Evolutionary conservation across 1,139 yeast species (phyloP).

Genomic region (Hansenula anomala): DNA sequence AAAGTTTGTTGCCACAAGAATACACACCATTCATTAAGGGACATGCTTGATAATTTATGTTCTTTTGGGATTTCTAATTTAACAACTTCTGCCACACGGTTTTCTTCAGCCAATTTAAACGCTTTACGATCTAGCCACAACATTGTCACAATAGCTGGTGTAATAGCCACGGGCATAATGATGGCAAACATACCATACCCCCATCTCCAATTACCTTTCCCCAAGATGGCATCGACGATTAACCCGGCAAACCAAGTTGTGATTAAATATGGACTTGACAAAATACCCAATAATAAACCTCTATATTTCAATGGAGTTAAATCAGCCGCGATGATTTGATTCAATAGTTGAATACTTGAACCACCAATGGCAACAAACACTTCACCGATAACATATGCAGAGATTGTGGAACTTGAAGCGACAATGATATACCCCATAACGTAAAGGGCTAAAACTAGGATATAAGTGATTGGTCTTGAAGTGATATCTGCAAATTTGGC

Average conservation of each 20-base stretch:
- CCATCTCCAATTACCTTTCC: slow-evolving; percentile 34
- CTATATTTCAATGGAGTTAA: slow-evolving; percentile 32
- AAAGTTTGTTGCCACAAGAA: slow-evolving; percentile 13
- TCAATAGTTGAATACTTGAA: slow-evolving; percentile 25
- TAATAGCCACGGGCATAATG: slow-evolving; percentile 28
- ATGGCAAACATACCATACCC: slow-evolving; percentile 37
- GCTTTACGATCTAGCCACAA: slow-evolving; percentile 27
- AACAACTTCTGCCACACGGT: too few relatives aligned
- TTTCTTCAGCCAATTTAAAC: too few relatives aligned
- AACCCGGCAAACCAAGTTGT: slow-evolving; percentile 32
- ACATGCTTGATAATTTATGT: neutral
- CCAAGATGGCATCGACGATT: slow-evolving; percentile 26
- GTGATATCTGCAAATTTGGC: slow-evolving; percentile 30
- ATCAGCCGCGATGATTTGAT: slow-evolving; percentile 30
- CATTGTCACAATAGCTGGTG: slow-evolving; percentile 28
- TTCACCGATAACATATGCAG: slow-evolving; percentile 29
- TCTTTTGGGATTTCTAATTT: neutral
- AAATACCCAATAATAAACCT: slow-evolving; percentile 24
- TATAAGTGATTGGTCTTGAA: slow-evolving; percentile 27
- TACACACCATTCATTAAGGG: slow-evolving; percentile 1
- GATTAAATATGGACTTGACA: slow-evolving; percentile 28
- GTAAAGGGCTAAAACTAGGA: slow-evolving; percentile 23
- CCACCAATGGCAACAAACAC: slow-evolving; percentile 28
- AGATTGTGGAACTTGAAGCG: slow-evolving; percentile 26
- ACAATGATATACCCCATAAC: slow-evolving; percentile 27